These are phyloP conservation scores for Chalciporus pseudorubinellus DNA, from an alignment of 768 basidiomycete species.

Conservation along the genomic window DNA sequence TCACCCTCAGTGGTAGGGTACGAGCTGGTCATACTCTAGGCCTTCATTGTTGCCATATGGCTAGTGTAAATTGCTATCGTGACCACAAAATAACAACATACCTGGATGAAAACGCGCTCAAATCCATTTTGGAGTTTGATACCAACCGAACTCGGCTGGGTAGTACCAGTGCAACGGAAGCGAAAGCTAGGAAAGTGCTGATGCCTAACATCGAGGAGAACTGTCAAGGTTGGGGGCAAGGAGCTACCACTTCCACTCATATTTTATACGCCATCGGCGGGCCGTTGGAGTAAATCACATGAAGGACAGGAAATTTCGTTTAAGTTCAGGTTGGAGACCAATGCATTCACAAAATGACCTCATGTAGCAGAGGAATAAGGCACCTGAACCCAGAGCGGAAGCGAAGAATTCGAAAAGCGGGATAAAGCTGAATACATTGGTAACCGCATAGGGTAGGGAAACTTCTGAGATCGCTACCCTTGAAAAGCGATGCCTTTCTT, in stretches of 20 bases:
- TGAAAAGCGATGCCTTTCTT: constrained; percentile 84
- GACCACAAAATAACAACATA: too few species aligned
- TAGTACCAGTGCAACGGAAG: constrained; percentile 15
- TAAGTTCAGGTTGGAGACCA: background rate
- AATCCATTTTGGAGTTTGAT: constrained; percentile 38
- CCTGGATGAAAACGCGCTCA: constrained; percentile 25
- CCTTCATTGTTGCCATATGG: background rate
- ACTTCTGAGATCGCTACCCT: constrained; percentile 43
- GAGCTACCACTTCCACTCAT: background rate
- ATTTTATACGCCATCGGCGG: background rate
- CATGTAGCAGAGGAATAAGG: background rate
- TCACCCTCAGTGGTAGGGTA: background rate
- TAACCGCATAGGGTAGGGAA: constrained; percentile 2
- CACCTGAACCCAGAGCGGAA: background rate
- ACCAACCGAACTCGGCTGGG: constrained; percentile 24
- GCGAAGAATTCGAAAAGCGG: background rate
- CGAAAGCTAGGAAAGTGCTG: background rate
- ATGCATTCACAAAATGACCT: background rate
- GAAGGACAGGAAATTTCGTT: background rate
- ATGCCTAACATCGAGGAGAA: constrained; percentile 1
- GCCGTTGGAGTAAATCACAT: background rate
- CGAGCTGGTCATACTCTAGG: too few species aligned
- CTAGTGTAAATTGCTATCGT: background rate
- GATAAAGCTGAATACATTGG: background rate
- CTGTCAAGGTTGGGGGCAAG: background rate